Evolutionary conservation across 352 stramenopile species (phyloP).

Genomic region (Phytopythium vexans): DNA sequence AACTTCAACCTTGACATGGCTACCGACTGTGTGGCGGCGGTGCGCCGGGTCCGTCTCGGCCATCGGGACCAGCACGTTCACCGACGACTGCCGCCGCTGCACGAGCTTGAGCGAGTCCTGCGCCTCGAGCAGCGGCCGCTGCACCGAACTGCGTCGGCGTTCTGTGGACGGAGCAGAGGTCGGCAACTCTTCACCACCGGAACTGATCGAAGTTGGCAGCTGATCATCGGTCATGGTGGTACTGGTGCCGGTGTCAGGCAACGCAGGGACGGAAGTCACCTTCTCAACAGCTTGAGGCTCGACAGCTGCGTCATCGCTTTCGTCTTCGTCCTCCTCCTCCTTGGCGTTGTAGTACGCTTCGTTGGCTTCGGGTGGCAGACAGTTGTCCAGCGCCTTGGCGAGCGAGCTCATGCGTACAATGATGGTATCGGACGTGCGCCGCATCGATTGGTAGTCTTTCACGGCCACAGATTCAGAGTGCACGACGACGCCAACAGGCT

Average conservation of each 20-base stretch:
- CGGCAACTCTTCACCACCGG: too few species aligned
- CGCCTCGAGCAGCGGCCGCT: slow-evolving; percentile 23
- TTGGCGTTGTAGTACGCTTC: not conserved
- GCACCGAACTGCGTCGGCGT: not conserved
- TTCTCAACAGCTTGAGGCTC: not conserved
- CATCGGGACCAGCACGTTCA: slow-evolving; percentile 1
- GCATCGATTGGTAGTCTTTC: not conserved
- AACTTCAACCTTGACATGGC: too few species aligned
- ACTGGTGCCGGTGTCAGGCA: too few species aligned
- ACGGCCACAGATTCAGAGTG: too few species aligned
- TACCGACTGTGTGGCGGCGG: not conserved
- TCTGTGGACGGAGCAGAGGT: too few species aligned
- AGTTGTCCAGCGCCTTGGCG: slow-evolving; percentile 19
- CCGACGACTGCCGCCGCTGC: slow-evolving; percentile 13
- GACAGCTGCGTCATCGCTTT: not conserved
- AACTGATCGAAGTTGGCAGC: too few species aligned
- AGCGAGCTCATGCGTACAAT: slow-evolving; percentile 19
- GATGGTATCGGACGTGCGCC: not conserved
- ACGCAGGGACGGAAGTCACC: too few species aligned
- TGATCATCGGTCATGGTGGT: too few species aligned
- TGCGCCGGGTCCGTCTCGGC: not conserved
- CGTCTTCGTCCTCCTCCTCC: not conserved
- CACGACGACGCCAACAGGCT: not conserved
- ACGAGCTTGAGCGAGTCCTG: slow-evolving; percentile 40
- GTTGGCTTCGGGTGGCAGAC: slow-evolving; percentile 6